Percentiles rank a stretch among this genome's conserved stretches.
These are phyloP conservation scores for Aspergillus carbonarius DNA, from an alignment of 2,329 filamentous ascomycete genomes.

Conservation along the genomic window DNA sequence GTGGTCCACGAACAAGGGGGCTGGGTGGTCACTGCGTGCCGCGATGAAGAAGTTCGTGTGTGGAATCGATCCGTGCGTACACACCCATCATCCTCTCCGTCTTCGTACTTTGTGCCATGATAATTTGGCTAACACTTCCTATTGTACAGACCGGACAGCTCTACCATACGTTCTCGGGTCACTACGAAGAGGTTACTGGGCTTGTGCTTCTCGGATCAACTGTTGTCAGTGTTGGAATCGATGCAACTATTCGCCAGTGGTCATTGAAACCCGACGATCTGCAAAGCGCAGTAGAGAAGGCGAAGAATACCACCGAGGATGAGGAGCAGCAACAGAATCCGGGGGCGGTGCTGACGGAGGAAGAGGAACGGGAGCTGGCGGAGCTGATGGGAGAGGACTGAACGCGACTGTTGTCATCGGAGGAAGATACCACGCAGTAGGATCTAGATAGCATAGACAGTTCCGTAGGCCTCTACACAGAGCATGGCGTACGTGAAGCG, in stretches of 20 bases:
- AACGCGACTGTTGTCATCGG: constrained; percentile 61
- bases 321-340: constrained; percentile 48
- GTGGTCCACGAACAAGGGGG: constrained; percentile 66
- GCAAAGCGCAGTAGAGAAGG: constrained; percentile 56
- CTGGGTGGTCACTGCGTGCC: constrained; percentile 82
- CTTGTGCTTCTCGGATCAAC: constrained; percentile 61
- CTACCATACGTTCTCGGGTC: constrained; percentile 72
- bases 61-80: constrained; percentile 67
- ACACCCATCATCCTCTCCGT: neutral
- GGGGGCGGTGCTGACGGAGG: constrained; percentile 67
- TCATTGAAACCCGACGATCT: constrained; percentile 64
- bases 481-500: too few species aligned
- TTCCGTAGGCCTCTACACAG: neutral
- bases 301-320: constrained; percentile 43
- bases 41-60: constrained; percentile 87
- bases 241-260: constrained; percentile 86
- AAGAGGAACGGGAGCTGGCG: constrained; percentile 90
- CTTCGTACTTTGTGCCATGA: neutral
- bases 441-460: neutral
- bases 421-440: constrained; percentile 69
- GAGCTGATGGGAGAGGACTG: constrained; percentile 77
- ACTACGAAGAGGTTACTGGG: constrained; percentile 91
- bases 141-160: constrained; percentile 62
- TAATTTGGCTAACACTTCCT: neutral
- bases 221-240: constrained; percentile 82